phyloP scores from a whole-genome alignment of 2,329 filamentous ascomycete species.

The Trichoderma koningii region DNA sequence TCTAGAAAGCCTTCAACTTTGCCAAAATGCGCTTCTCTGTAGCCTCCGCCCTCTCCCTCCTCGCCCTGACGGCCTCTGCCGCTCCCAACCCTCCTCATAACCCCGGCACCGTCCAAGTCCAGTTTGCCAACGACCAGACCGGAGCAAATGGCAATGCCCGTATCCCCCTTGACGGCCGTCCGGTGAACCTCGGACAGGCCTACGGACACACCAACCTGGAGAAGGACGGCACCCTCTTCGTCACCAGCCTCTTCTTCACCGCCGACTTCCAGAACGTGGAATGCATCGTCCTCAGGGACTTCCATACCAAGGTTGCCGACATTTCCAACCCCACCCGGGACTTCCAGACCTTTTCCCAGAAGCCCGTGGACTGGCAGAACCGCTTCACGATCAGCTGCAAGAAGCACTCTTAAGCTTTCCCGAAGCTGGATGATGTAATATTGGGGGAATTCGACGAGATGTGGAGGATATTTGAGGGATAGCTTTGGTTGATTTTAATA shows the following conservation, averaged over 20 bases:
- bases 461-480: background rate
- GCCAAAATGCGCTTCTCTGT: slow-evolving; percentile 17
- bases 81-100: background rate
- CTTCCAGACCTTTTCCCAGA: slow-evolving; percentile 9
- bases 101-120: slow-evolving; percentile 6
- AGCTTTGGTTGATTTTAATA: background rate
- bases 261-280: slow-evolving; percentile 11
- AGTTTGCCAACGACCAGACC: slow-evolving; percentile 20
- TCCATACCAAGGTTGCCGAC: background rate
- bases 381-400: slow-evolving; percentile 15
- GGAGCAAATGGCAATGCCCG: slow-evolving; percentile 22
- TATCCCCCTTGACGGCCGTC: slow-evolving; percentile 11
- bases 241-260: slow-evolving; percentile 12
- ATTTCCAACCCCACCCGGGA: background rate
- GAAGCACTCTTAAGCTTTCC: background rate
- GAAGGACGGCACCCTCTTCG: slow-evolving; percentile 17
- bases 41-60: slow-evolving; percentile 9
- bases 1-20: background rate
- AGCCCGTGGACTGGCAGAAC: slow-evolving; percentile 14
- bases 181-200: slow-evolving; percentile 8
- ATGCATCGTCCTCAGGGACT: background rate
- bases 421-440: background rate
- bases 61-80: slow-evolving; percentile 18
- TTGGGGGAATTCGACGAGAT: background rate
- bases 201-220: slow-evolving; percentile 4